These are phyloP conservation scores for Rhododendron griersonianum DNA, from an alignment of 148 eudicot genomes.

Conservation along the genomic window DNA sequence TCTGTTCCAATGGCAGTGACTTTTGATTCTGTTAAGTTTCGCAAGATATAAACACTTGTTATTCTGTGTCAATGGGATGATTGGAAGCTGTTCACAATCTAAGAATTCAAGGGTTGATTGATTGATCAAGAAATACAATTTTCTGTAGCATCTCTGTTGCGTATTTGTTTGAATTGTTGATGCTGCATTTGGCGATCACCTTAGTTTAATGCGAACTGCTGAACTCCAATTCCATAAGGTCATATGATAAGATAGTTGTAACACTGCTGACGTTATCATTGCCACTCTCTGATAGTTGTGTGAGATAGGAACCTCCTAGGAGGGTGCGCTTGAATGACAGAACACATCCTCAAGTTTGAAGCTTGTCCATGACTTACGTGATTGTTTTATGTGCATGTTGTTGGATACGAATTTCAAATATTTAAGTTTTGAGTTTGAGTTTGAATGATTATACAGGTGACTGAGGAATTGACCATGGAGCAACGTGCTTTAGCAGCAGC, in stretches of 20 bases:
- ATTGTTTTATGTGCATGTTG: neutral
- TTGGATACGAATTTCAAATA: neutral
- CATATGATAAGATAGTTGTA: neutral
- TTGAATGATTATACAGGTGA: slow-evolving; percentile 20
- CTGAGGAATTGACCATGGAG: slow-evolving; percentile 43
- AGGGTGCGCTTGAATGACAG: neutral
- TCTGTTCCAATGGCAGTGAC: neutral
- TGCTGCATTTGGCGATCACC: neutral
- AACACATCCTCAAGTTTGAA: neutral
- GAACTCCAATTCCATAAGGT: neutral
- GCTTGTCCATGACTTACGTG: neutral
- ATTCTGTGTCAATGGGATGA: neutral
- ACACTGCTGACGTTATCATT: neutral
- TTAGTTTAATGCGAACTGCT: neutral
- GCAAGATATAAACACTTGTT: neutral
- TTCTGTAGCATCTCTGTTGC: neutral
- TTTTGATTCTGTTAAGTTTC: neutral
- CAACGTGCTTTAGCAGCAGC: slow-evolving; percentile 66
- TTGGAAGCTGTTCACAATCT: neutral
- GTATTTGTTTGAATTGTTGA: neutral
- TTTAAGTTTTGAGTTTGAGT: neutral
- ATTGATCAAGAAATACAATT: neutral
- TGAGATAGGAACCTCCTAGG: neutral
- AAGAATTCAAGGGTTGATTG: neutral
- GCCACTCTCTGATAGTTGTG: neutral